Percentiles rank a stretch among this genome's conserved stretches.
Conservation (phyloP, 495 filamentous ascomycete species). For the Aspergillus heteromorphus region DNA sequence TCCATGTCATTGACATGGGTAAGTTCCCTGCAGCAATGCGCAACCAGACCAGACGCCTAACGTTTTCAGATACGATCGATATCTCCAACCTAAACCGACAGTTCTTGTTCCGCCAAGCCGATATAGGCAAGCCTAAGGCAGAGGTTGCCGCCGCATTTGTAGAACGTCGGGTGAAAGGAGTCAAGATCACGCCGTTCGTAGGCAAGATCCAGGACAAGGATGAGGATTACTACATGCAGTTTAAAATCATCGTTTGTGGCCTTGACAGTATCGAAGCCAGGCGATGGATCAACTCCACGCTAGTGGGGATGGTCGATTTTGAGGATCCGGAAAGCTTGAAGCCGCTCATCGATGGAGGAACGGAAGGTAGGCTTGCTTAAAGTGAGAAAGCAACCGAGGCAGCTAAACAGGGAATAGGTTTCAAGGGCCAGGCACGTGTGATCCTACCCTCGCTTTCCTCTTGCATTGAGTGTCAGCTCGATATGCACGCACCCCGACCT, state of each 20-base stretch:
- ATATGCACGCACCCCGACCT: conserved; percentile 92
- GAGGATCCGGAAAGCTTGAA: conserved; percentile 77
- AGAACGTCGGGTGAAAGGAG: conserved; percentile 77
- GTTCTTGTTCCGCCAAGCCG: conserved; percentile 88
- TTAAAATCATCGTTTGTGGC: conserved; percentile 90
- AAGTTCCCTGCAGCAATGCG: conserved; percentile 6
- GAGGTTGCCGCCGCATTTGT: conserved; percentile 90
- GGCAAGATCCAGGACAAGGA: conserved; percentile 97
- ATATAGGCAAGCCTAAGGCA: conserved; percentile 93
- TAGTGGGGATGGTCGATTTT: conserved; percentile 82
- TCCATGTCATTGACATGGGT: conserved; percentile 99
- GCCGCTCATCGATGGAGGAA: conserved; percentile 93
- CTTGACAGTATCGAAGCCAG: conserved; percentile 95
- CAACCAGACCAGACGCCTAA: conserved; percentile 14
- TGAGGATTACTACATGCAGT: conserved; percentile 97
- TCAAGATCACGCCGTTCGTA: conserved; percentile 88
- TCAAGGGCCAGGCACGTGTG: conserved; percentile 95
- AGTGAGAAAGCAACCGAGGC: background rate
- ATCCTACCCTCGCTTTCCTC: conserved; percentile 87
- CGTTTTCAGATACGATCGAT: conserved; percentile 77
- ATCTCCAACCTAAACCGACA: conserved; percentile 98
- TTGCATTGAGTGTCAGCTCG: conserved; percentile 97
- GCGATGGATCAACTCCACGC: conserved; percentile 94
- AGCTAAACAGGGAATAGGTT: conserved; percentile 48
- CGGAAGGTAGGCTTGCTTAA: conserved; percentile 58